phyloP scores from a whole-genome alignment of 352 stramenopile species.

The Peronospora destructor region DNA sequence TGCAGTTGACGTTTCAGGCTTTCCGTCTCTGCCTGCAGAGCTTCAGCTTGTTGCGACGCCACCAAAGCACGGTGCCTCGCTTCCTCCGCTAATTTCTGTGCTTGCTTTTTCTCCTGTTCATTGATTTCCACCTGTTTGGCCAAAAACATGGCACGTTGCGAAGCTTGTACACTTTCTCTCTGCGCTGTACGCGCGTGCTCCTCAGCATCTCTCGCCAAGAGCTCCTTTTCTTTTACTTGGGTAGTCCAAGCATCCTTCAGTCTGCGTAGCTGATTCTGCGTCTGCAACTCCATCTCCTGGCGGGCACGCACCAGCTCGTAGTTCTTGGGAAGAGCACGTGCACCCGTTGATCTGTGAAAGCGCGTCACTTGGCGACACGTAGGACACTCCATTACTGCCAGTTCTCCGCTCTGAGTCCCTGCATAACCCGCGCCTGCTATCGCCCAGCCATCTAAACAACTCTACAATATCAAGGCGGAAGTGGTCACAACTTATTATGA shows the following conservation, averaged over 20 bases:
- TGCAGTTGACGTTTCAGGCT: slow-evolving; percentile 66
- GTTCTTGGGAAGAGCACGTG: slow-evolving; percentile 72
- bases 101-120: slow-evolving; percentile 69
- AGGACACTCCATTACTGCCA: slow-evolving; percentile 54
- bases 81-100: slow-evolving; percentile 64
- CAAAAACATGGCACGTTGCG: slow-evolving; percentile 56
- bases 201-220: slow-evolving; percentile 59
- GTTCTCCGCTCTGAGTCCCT: slow-evolving; percentile 14
- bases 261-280: slow-evolving; percentile 41
- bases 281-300: slow-evolving; percentile 74
- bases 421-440: slow-evolving; percentile 24
- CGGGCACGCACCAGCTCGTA: slow-evolving; percentile 79
- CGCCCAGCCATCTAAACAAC: slow-evolving; percentile 62
- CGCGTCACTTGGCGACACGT: slow-evolving; percentile 58
- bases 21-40: slow-evolving; percentile 68
- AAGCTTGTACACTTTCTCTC: slow-evolving; percentile 66
- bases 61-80: slow-evolving; percentile 46
- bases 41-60: slow-evolving; percentile 63
- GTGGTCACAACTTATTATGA: slow-evolving; percentile 2
- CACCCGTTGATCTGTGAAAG: slow-evolving; percentile 36
- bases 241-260: slow-evolving; percentile 50
- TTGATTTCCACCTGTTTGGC: slow-evolving; percentile 79
- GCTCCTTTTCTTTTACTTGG: slow-evolving; percentile 70
- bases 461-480: slow-evolving; percentile 23
- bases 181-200: slow-evolving; percentile 63